Conservation (phyloP, 805 yeast genomes). For the Ascoidea asiatica region DNA sequence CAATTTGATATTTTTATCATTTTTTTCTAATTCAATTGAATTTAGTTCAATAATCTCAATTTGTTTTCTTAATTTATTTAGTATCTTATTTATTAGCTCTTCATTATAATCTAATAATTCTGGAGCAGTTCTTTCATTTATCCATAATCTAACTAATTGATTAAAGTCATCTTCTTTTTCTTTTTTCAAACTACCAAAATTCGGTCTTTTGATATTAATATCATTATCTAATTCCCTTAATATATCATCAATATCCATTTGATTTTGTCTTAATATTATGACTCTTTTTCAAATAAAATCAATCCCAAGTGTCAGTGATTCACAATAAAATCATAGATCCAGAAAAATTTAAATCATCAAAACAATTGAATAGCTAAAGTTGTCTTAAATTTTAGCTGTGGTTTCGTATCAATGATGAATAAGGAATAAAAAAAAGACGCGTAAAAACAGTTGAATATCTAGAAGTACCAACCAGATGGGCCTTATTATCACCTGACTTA, state of each 20-base stretch:
- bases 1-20: constrained; percentile 56
- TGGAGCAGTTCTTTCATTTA: constrained; percentile 76
- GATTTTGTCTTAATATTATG: background rate
- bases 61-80: constrained; percentile 50
- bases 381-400: background rate
- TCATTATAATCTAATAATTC: constrained; percentile 70
- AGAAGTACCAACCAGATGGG: background rate
- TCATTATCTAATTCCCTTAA: constrained; percentile 49
- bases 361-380: background rate
- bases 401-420: background rate
- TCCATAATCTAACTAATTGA: constrained; percentile 52
- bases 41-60: constrained; percentile 67
- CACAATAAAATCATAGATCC: background rate
- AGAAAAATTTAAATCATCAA: background rate
- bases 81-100: constrained; percentile 39
- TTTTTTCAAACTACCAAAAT: constrained; percentile 11
- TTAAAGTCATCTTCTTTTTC: constrained; percentile 24
- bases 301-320: too few species aligned
- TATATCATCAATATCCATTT: constrained; percentile 58
- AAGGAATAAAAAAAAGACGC: constrained; percentile 1
- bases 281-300: background rate
- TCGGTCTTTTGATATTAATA: constrained; percentile 18
- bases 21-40: constrained; percentile 60
- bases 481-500: background rate
- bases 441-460: background rate